Conservation (phyloP, 768 basidiomycete genomes). For the Lentinula raphanica region DNA sequence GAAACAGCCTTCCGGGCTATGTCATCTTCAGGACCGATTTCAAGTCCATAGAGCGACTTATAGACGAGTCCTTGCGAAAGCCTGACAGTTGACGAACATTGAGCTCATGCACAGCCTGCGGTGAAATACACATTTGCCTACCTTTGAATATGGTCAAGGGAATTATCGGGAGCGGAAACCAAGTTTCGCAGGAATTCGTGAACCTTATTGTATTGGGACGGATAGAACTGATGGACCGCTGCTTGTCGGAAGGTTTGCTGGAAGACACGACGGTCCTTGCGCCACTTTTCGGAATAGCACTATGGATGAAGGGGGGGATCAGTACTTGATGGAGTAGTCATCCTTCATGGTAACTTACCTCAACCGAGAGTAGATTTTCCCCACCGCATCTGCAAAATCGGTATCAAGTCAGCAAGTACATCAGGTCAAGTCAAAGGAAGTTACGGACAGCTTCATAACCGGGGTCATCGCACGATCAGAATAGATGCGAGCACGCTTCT, state of each 20-base stretch:
- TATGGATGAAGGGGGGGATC: too few relatives aligned
- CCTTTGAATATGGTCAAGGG: slow-evolving; percentile 16
- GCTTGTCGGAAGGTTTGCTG: slow-evolving; percentile 31
- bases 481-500: slow-evolving; percentile 18
- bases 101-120: background rate
- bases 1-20: background rate
- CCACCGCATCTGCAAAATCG: background rate
- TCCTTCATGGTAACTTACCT: background rate
- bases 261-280: slow-evolving; percentile 29
- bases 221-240: slow-evolving; percentile 21
- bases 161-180: slow-evolving; percentile 20
- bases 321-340: background rate
- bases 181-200: slow-evolving; percentile 26
- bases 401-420: background rate
- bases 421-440: background rate
- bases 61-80: slow-evolving; percentile 25
- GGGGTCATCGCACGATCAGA: slow-evolving; percentile 15
- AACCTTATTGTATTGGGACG: slow-evolving; percentile 26
- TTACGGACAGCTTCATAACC: slow-evolving; percentile 14
- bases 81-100: background rate
- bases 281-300: slow-evolving; percentile 33
- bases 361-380: background rate
- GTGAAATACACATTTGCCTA: background rate
- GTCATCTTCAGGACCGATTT: slow-evolving; percentile 25
- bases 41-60: slow-evolving; percentile 28